Evolutionary conservation across 1,284 basidiomycete genomes (phyloP), one percentile per base, ranked within the genome.

Genomic region (Ganoderma boninense): DNA sequence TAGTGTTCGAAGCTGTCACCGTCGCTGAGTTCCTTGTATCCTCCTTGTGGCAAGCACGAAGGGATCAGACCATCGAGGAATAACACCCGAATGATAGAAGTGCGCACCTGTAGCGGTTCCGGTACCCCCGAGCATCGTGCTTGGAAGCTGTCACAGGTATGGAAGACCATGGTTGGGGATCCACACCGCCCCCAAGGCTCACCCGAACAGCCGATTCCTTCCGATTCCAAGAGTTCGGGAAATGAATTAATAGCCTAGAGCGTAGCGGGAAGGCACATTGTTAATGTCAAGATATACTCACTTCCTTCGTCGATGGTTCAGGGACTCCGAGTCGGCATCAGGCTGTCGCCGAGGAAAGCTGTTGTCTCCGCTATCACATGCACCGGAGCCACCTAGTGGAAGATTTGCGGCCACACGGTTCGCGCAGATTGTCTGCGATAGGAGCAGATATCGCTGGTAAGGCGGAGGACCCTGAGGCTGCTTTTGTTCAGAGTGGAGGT

Each of bases 401-500:
- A 26, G 49, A 13, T 52, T 52, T 23, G 13, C 23, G 26, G 14
- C 49, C 49, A 52, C 49, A 52, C 49, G 49, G 23, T 23, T 52
- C 49, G 11, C 23, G 23, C 49, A 26, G 49, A 52, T 52, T 52
- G 23, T 52, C 49, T 52, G 23, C 49, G 49, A 52, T 52, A 52
- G 49, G 49, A 52, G 49, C 14, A 11, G 49, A 52, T 52, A 26
- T 23, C 49, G 49, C 49, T 52, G 3, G 49, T 52, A 52, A 52
- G 56, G 32, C 56, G 56, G 56, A 35, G 7, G 56, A 6, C 56
- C 56, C 29, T 57, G 56, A 20, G 56, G 56, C 56, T 35, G 56
- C 56, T 35, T 57, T 57, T 57, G 56, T 57, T 57, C 5, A 18
- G 26, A 18, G 29, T 56, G 29, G 54, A 35, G 54, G n/a, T 23